A percentile compares a stretch with the other conserved stretches of the same genome.
Evolutionary conservation across 768 basidiomycete genomes (phyloP).

Genomic region (Asterophora parasitica): DNA sequence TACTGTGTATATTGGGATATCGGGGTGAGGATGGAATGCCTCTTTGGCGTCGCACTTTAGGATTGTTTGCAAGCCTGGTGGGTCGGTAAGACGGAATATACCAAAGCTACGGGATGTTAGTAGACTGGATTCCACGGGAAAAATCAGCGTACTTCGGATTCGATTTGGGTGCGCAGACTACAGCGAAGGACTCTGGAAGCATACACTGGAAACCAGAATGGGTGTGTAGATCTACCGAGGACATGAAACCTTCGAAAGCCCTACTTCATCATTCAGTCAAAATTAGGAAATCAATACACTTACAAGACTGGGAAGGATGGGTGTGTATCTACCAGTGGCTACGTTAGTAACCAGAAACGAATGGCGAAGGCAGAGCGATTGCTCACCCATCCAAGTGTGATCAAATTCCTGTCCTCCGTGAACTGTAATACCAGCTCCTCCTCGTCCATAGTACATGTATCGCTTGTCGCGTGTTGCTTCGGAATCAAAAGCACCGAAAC

Average conservation of each 20-base stretch:
- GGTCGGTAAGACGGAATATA: conserved; percentile 86
- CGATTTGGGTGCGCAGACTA: conserved; percentile 83
- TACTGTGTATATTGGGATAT: conserved; percentile 83
- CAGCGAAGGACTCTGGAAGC: conserved; percentile 89
- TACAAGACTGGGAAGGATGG: conserved; percentile 85
- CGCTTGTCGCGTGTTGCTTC: conserved; percentile 82
- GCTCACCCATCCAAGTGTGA: conserved; percentile 89
- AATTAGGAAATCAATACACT: conserved; percentile 23
- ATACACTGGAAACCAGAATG: conserved; percentile 86
- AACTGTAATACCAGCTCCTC: conserved; percentile 85
- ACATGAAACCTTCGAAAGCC: conserved; percentile 70
- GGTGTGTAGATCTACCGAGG: conserved; percentile 89
- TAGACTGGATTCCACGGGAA: neutral
- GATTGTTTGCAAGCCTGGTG: conserved; percentile 73
- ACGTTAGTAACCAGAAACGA: neutral
- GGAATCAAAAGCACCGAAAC: conserved; percentile 86
- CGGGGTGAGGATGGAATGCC: conserved; percentile 84
- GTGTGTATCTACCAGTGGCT: conserved; percentile 69
- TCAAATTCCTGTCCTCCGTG: conserved; percentile 73
- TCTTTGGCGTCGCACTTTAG: conserved; percentile 63
- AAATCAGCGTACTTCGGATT: conserved; percentile 56
- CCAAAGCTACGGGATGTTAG: conserved; percentile 53
- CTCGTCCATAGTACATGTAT: conserved; percentile 91
- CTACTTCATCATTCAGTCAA: conserved; percentile 3
- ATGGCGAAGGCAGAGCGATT: conserved; percentile 9